Conservation (phyloP, 2,329 filamentous ascomycete genomes). For the Ceratocystis cubensis region DNA sequence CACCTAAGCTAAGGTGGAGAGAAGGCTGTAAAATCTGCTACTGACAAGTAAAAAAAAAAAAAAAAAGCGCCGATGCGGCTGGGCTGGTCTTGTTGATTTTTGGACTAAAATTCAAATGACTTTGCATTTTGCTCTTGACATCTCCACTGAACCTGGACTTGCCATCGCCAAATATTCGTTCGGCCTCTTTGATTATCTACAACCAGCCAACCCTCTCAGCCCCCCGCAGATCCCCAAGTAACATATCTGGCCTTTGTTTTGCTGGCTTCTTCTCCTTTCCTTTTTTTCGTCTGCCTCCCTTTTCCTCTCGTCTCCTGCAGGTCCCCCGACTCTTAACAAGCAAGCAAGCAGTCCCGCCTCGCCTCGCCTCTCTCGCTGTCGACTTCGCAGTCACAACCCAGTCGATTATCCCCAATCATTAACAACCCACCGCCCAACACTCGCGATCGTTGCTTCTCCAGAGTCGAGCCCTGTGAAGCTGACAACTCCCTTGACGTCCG, state of each 20-base stretch:
- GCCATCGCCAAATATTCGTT: not conserved
- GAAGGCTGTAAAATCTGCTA: not conserved
- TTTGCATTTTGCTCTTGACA: not conserved
- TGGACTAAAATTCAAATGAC: not conserved
- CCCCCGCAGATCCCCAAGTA: not conserved
- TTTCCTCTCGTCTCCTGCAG: not conserved
- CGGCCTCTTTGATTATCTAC: not conserved
- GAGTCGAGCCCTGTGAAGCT: not conserved
- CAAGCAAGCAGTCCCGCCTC: not conserved
- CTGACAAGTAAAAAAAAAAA: not conserved
- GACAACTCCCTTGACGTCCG: not conserved
- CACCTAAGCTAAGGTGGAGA: not conserved
- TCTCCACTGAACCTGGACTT: not conserved
- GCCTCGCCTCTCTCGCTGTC: not conserved
- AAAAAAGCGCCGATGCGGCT: conserved; percentile 8
- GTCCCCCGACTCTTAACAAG: not conserved
- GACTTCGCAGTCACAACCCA: not conserved
- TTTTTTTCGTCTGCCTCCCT: not conserved
- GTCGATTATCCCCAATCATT: not conserved
- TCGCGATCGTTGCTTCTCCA: not conserved
- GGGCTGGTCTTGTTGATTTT: not conserved
- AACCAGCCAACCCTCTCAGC: not conserved
- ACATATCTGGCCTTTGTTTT: conserved; percentile 1
- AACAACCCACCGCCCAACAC: not conserved
- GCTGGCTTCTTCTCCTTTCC: not conserved